Base-by-base conservation (phyloP, 257 asterid genomes). In the Petrea volubilis region DNA sequence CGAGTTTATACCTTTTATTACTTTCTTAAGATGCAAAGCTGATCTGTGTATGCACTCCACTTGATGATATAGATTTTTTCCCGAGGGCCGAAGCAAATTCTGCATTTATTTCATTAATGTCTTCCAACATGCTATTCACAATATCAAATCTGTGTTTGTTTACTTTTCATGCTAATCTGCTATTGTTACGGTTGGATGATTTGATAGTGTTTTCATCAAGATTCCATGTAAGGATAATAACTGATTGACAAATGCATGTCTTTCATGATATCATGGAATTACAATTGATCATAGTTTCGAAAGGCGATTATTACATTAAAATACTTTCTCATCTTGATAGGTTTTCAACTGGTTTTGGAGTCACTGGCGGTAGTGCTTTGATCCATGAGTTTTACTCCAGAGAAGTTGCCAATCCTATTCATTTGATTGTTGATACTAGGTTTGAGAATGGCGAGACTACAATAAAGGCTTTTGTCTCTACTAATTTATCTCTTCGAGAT, bases 341-440 rank as follows among this genome's bases (percentile, higher is more conserved):
- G 96, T 91, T 91, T 82, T 91, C 97, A 50, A 88, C 97, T 77
- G 97, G 97, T 73, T n/a, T n/a, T n/a, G 92, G 95, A 64, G 94
- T 87, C 58, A 74, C 89, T 38, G 95, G 83, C 28, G 93, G 96
- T 50, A 91, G 97, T 84, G 91, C 87, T 63, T 77, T 91, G 78
- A 91, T 91, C 73, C 97, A 91, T 23, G 97, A 89, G 6, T 89
- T 91, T 51, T 91, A 86, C 81, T 64, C 95, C 2, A 83, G 91
- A 75, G 95, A 91, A 80, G 87, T 79, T 57, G 51, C 83, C 27
- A 91, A 81, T 72, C 93, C 97, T 56, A 73, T 94, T 65, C 99
- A 94, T 82, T 84, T 94, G 91, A 89, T 81, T 8, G 93, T 91
- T 58, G 96, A 89, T 77, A 86, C 97, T 50, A 93, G 79, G 57